A percentile compares a stretch with the other conserved stretches of the same genome.
phyloP scores from a whole-genome alignment of 805 yeast genomes.

The Pichia rugopelliculosa region DNA sequence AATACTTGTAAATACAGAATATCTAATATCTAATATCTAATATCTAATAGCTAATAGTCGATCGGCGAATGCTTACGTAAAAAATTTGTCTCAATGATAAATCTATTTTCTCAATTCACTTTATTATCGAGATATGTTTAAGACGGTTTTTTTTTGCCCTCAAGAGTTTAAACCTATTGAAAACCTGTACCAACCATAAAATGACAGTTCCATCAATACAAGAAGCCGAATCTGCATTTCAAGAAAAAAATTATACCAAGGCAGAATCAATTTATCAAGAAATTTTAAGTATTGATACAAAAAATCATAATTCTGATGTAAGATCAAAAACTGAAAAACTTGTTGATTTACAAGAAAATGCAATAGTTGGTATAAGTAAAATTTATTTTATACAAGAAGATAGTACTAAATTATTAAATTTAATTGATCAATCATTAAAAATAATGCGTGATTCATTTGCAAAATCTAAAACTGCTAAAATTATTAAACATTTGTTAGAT shows the following conservation, averaged over 20 bases:
- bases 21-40: too few relatives aligned
- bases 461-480: slow-evolving; percentile 91
- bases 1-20: too few relatives aligned
- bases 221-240: slow-evolving; percentile 55
- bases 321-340: slow-evolving; percentile 30
- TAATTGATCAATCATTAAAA: slow-evolving; percentile 61
- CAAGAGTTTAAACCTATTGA: too few relatives aligned
- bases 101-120: too few relatives aligned
- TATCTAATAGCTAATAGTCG: too few relatives aligned
- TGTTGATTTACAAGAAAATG: slow-evolving; percentile 53
- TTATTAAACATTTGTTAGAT: slow-evolving; percentile 76
- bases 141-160: too few relatives aligned
- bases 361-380: slow-evolving; percentile 70
- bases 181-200: neutral
- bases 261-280: slow-evolving; percentile 58
- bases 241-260: slow-evolving; percentile 37
- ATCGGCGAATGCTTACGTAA: neutral
- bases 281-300: slow-evolving; percentile 32
- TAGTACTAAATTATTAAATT: slow-evolving; percentile 44
- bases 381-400: slow-evolving; percentile 49
- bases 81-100: too few relatives aligned
- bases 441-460: slow-evolving; percentile 64
- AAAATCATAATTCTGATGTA: slow-evolving; percentile 7
- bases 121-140: too few relatives aligned
- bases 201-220: slow-evolving; percentile 35